Evolutionary conservation across 805 yeast genomes (phyloP).

Genomic region (Kuraishia ogatae): DNA sequence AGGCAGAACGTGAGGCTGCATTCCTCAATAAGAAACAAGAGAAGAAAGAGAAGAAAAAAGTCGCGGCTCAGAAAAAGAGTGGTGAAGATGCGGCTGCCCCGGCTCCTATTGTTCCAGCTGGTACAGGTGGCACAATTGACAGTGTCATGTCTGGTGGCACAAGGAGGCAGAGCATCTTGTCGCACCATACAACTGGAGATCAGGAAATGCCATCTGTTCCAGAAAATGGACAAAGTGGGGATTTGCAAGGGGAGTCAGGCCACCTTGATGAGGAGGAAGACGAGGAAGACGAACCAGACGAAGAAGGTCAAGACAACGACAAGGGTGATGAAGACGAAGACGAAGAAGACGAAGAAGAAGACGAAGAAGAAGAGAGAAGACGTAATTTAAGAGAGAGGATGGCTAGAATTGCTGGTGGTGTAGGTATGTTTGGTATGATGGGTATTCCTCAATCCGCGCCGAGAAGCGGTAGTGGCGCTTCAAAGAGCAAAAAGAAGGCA

Average conservation of each 20-base stretch:
- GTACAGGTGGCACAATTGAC: neutral
- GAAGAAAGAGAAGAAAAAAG: conserved; percentile 13
- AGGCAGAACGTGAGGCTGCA: conserved; percentile 4
- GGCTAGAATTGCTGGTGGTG: conserved; percentile 92
- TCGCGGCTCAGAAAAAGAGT: conserved; percentile 18
- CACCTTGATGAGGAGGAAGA: conserved; percentile 12
- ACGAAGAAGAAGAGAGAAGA: conserved; percentile 69
- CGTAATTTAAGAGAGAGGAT: conserved; percentile 79
- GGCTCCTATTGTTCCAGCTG: neutral
- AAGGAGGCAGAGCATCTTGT: neutral
- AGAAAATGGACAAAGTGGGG: conserved; percentile 7
- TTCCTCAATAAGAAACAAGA: conserved; percentile 4
- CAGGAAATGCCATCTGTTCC: conserved; percentile 2
- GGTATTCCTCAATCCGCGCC: conserved; percentile 29
- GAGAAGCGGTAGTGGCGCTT: conserved; percentile 13
- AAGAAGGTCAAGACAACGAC: conserved; percentile 25
- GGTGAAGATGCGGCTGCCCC: neutral
- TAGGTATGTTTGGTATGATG: conserved; percentile 72
- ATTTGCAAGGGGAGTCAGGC: conserved; percentile 8
- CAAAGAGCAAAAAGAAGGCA: conserved; percentile 13
- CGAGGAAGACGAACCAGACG: conserved; percentile 18
- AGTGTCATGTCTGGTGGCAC: neutral
- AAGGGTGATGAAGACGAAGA: conserved; percentile 42
- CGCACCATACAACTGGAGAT: conserved; percentile 1
- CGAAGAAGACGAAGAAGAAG: conserved; percentile 51